A percentile compares a stretch with the other conserved stretches of the same genome.
These are phyloP conservation scores for Claviceps monticola DNA, from an alignment of 2,329 filamentous ascomycete species.

Conservation along the genomic window DNA sequence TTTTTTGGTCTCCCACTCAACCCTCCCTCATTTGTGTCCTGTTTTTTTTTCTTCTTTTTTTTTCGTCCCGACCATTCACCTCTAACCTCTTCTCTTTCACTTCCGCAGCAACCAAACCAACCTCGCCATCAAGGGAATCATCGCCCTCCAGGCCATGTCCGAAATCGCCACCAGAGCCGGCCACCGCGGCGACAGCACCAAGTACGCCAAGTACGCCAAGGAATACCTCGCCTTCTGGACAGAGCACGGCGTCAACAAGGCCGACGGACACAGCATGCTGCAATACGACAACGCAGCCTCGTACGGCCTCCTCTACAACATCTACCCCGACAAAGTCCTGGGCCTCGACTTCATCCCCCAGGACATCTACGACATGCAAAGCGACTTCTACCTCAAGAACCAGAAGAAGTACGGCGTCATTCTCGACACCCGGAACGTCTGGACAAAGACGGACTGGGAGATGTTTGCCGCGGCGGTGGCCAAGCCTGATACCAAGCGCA, in stretches of 20 bases:
- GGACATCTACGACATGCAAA: slow-evolving; percentile 64
- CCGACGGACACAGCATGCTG: slow-evolving; percentile 60
- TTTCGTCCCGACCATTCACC: background rate
- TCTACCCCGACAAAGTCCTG: slow-evolving; percentile 67
- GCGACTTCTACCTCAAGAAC: slow-evolving; percentile 58
- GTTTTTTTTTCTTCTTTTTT: too few species aligned
- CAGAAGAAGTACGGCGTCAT: slow-evolving; percentile 68
- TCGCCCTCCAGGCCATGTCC: slow-evolving; percentile 70
- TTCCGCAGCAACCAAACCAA: slow-evolving; percentile 54
- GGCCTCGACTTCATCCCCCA: slow-evolving; percentile 64
- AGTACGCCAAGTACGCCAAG: slow-evolving; percentile 49
- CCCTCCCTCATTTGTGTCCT: too few species aligned
- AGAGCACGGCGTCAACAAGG: slow-evolving; percentile 52
- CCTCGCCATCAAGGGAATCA: slow-evolving; percentile 69
- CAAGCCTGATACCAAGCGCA: slow-evolving; percentile 39
- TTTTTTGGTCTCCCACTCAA: background rate
- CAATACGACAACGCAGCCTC: slow-evolving; percentile 53
- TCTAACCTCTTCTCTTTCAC: background rate
- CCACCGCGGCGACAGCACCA: slow-evolving; percentile 38
- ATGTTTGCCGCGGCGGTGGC: slow-evolving; percentile 72
- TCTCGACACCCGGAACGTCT: slow-evolving; percentile 66
- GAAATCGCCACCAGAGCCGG: slow-evolving; percentile 51
- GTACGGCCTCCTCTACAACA: slow-evolving; percentile 57
- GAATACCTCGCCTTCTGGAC: slow-evolving; percentile 63
- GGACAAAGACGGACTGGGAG: slow-evolving; percentile 81